Evolutionary conservation across 169 alveolate species (phyloP), one percentile per base, ranked within the genome.

Genomic region (Ichthyophthirius multifiliis): DNA sequence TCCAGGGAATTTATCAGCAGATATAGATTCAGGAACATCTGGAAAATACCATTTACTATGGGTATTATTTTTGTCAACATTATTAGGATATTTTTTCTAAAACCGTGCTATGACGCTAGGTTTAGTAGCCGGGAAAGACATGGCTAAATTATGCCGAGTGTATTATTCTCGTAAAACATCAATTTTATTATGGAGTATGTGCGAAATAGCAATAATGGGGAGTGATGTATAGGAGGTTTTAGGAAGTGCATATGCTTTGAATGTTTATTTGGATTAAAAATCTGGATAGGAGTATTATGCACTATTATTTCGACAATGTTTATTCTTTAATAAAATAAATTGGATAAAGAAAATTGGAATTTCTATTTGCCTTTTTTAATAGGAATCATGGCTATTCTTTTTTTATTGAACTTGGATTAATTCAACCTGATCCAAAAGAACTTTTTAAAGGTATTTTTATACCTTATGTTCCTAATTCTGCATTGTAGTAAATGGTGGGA

Each of bases 131-230:
- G 44, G 77, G 12, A 47, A 80, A 64, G 82, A 85, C 64, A 35
- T 85, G 41, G 90, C 90, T 16, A 82, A 75, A 74, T 55, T 44
- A 41, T 86, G 94, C 62, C 65, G 94, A 34, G 81, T 74, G 18
- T 83, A 89, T 65, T 89, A 77, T 71, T 41, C 85, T n/a, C 76
- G 84, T n/a, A 47, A 75, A n/a, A 80, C 75, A 34, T 37, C 90
- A 37, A 31, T 71, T 23, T 45, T 82, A 13, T 78, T 92, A 23
- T 90, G 92, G 95, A 37, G 82, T 3, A 75, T 86, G 88, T 77
- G 91, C n/a, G 95, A 90, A 83, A 35, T 88, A 5, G 96, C 96
- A 4, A 92, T 92, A 55, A 89, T 92, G 4, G 96, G 96, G 7
- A 82, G 94, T 15, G 96, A 92, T 65, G 74, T 92, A 23, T 89